Base-by-base conservation (phyloP, 495 filamentous ascomycete genomes). In the Podospora bellae-mahoneyi region DNA sequence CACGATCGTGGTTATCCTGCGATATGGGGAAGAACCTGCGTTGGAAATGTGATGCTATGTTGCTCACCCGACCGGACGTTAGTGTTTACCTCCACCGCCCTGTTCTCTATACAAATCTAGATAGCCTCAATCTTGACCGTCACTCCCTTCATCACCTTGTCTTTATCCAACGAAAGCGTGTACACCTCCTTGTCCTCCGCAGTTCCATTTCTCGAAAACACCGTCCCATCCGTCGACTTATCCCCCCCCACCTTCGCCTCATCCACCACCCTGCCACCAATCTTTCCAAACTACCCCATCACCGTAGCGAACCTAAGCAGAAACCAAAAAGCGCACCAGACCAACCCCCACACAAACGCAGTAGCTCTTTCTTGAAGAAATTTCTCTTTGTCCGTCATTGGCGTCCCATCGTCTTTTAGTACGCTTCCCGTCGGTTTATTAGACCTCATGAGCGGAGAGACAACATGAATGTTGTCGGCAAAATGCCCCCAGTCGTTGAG, bases 1-100 rank as follows among this genome's bases (percentile, higher is more conserved):
- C 80, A 74, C 81, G 74, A 44, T 69, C 74, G 23, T 10, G 55
- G 55, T 26, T 26, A 4, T 58, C 19, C 23, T 26, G 55, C 23
- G 55, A 58, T 26, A 58, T 58, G n/a, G 55, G 23, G 55, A 58
- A 58, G 55, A 58, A 58, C 7, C 0, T 58, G 39, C 9, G 39
- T 2, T 56, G 3, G 19, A 48, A 10, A 7, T 5, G 1, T 4
- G 34, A 39, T 39, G 34, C 6, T 39, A 1, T 39, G 34, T 5
- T 4, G 5, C 34, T 39, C 6, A 39, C 34, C 3, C 2, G 34
- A 6, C 10, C 34, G 3, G 34, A 10, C 34, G 1, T 10, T 23
- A 2, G 34, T 39, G 3, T 5, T 39, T 39, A 23, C 23, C 23
- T 23, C 23, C 23, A 23, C 23, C 23, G 23, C 23, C 23, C 23